phyloP scores from a whole-genome alignment of 768 basidiomycete species.

The Nidula microcarpa region DNA sequence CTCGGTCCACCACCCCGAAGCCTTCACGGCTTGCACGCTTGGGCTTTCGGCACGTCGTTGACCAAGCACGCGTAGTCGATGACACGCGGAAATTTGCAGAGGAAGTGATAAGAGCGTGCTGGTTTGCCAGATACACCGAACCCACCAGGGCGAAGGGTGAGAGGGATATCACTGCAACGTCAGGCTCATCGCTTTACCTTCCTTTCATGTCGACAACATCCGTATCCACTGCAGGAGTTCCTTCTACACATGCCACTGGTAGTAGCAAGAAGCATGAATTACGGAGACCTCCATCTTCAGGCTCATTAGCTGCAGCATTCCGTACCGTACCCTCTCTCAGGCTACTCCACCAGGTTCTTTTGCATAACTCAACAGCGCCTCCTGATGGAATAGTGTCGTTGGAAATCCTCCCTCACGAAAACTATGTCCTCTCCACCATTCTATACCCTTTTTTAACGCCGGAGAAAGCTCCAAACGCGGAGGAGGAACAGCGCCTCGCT shows the following conservation, averaged over 20 bases:
- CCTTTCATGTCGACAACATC: slow-evolving; percentile 39
- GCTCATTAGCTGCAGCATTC: slow-evolving; percentile 15
- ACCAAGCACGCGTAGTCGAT: slow-evolving; percentile 54
- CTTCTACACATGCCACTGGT: slow-evolving; percentile 11
- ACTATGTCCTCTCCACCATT: slow-evolving; percentile 54
- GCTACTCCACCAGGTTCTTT: slow-evolving; percentile 40
- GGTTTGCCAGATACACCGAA: slow-evolving; percentile 47
- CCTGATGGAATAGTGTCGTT: slow-evolving; percentile 18
- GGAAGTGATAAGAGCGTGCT: slow-evolving; percentile 56
- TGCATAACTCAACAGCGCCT: slow-evolving; percentile 37
- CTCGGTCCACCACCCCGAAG: slow-evolving; percentile 36
- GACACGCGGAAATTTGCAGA: slow-evolving; percentile 48
- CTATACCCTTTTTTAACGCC: slow-evolving; percentile 50
- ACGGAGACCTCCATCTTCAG: slow-evolving; percentile 41
- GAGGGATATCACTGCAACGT: slow-evolving; percentile 14
- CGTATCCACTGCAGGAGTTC: slow-evolving; percentile 8
- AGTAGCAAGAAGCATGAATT: slow-evolving; percentile 28
- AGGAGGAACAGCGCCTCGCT: slow-evolving; percentile 53
- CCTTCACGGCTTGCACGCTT: slow-evolving; percentile 47
- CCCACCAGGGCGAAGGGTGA: slow-evolving; percentile 17
- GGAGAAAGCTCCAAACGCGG: slow-evolving; percentile 26
- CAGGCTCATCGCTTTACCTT: slow-evolving; percentile 33
- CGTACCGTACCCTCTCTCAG: slow-evolving; percentile 34
- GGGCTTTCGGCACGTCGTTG: slow-evolving; percentile 64
- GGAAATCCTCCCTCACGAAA: slow-evolving; percentile 51